Base-by-base conservation (phyloP, 768 basidiomycete species). In the Boletus subparvulus region DNA sequence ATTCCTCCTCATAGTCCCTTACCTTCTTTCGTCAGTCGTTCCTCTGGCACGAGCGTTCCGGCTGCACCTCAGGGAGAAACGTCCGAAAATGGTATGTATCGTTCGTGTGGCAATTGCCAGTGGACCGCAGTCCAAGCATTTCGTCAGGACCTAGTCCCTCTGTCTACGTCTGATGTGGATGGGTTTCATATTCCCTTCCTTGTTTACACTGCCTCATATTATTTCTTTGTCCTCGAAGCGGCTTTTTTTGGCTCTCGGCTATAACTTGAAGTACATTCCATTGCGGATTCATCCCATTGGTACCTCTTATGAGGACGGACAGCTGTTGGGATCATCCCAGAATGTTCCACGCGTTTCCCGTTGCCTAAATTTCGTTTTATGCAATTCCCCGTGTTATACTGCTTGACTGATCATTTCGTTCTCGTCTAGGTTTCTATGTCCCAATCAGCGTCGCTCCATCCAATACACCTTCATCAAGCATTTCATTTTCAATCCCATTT, bases 11-110 rank as follows among this genome's bases (percentile, higher is more conserved):
- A 28, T 32, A 8, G 19, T 9, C 32, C 45, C n/a, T 36, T 39
- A 3, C 16, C 54, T 19, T n/a, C 47, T 28, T 14, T 26, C 11
- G n/a, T 13, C 19, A 17, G 41, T 19, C 44, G 4, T 36, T 39
- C 37, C 8, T 19, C 45, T 44, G 40, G 10, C 19, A 2, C 44
- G 26, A 40, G 30, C n/a, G 16, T 16, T 19, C 19, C 50, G 2
- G 14, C 14, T 5, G n/a, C 24, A 33, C 42, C 33, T 26, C 45
- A 45, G 17, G 47, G 24, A 47, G 49, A 41, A 28, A 24, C 39
- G 37, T 42, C 53, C 50, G 47, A 55, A 60, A 62, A 54, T 49
- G 63, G 63, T 65, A 61, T 63, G 63, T 63, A 45, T 60, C 54
- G 46, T 55, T 54, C 47, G 41, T 50, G 46, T 58, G 46, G 58